Percentiles rank a stretch among this genome's conserved stretches.
Evolutionary conservation across 129 eudicot species (phyloP).

Genomic region (Flaveria sonorensis): DNA sequence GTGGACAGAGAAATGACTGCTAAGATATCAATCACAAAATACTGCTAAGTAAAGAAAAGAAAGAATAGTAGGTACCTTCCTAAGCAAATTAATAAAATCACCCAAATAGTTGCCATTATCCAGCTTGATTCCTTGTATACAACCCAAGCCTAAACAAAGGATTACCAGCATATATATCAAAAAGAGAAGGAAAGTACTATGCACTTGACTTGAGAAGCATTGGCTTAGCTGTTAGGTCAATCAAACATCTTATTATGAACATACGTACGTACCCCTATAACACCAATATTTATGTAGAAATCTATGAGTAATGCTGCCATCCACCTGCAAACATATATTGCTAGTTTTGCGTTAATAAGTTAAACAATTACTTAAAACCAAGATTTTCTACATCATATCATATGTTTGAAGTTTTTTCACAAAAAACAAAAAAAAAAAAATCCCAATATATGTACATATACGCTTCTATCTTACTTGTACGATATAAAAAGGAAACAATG

Average conservation of each 20-base stretch:
- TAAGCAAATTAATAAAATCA: constrained; percentile 62
- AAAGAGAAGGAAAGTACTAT: too few relatives aligned
- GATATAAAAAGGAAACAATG: too few relatives aligned
- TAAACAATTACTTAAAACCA: background rate
- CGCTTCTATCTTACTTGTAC: too few relatives aligned
- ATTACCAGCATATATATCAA: background rate
- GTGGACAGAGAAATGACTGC: background rate
- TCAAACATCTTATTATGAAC: background rate
- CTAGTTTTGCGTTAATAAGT: background rate
- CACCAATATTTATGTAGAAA: constrained; percentile 62
- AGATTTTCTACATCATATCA: background rate
- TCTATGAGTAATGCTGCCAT: constrained; percentile 79
- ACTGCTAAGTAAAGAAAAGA: constrained; percentile 12
- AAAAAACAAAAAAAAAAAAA: background rate
- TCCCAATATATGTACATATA: too few relatives aligned
- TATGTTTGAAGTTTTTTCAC: background rate
- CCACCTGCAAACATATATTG: constrained; percentile 63
- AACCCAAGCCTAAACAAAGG: constrained; percentile 64
- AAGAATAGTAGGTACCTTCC: constrained; percentile 58
- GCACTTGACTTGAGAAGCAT: too few relatives aligned
- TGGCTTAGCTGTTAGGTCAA: too few relatives aligned
- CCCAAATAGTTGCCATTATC: constrained; percentile 62
- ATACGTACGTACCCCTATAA: constrained; percentile 55
- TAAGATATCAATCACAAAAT: background rate
- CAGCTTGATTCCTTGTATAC: constrained; percentile 78